Conservation (phyloP, 2,329 filamentous ascomycete species). For the Capronia epimyces region DNA sequence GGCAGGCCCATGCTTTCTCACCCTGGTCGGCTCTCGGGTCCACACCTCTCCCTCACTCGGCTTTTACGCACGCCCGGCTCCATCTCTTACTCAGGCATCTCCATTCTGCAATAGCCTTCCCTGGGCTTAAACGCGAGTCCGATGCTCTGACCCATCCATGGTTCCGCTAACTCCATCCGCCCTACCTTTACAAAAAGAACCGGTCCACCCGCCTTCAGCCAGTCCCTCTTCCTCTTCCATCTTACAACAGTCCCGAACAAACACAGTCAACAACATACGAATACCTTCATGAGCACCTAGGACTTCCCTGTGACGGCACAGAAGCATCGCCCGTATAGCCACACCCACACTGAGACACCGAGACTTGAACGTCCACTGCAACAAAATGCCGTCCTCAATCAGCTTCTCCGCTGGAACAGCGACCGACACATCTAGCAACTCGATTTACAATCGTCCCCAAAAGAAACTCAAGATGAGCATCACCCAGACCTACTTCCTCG, state of each 20-base stretch:
- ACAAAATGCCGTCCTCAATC: constrained; percentile 30
- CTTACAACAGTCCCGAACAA: constrained; percentile 2
- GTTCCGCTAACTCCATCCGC: constrained; percentile 2
- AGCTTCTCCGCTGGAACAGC: constrained; percentile 25
- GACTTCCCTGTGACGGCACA: background rate
- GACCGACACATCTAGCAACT: constrained; percentile 21
- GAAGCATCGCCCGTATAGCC: constrained; percentile 4
- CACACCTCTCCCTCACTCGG: constrained; percentile 4
- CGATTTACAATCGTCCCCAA: constrained; percentile 28
- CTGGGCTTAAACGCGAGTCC: constrained; percentile 12
- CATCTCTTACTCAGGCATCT: constrained; percentile 22
- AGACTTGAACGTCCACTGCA: too few relatives aligned
- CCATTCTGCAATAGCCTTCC: constrained; percentile 10
- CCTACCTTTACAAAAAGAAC: constrained; percentile 25
- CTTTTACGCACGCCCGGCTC: constrained; percentile 15
- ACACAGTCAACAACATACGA: constrained; percentile 4
- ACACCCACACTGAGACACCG: constrained; percentile 2
- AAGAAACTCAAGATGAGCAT: constrained; percentile 80
- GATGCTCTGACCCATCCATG: constrained; percentile 14
- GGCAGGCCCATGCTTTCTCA: background rate
- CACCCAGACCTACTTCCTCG: constrained; percentile 97
- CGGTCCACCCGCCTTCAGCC: constrained; percentile 13
- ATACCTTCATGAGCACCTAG: constrained; percentile 1
- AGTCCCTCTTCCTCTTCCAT: constrained; percentile 13
- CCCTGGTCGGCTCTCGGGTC: background rate